These are phyloP conservation scores for Boletus coccyginus DNA, from an alignment of 768 basidiomycete species.

Conservation along the genomic window DNA sequence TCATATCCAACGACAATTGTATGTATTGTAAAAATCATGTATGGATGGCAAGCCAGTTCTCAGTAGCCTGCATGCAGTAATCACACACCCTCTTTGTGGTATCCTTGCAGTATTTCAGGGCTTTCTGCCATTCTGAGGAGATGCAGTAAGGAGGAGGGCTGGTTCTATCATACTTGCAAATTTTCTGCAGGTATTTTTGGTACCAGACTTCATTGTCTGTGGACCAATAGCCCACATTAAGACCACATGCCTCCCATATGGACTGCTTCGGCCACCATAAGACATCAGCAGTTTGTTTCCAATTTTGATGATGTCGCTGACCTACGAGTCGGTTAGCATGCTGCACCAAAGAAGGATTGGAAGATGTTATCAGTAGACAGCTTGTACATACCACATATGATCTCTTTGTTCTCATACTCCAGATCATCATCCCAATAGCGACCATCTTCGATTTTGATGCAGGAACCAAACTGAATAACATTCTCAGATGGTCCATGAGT, in stretches of 20 bases:
- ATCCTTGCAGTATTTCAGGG: too few species aligned
- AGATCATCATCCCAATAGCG: background rate
- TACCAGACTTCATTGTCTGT: background rate
- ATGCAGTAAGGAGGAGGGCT: background rate
- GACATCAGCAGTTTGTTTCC: background rate
- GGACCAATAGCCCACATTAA: constrained; percentile 1
- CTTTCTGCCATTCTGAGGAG: too few species aligned
- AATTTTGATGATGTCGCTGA: background rate
- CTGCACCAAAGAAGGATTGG: background rate
- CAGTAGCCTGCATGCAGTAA: too few species aligned
- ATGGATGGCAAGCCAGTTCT: too few species aligned
- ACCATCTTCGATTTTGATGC: background rate
- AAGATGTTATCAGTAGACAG: background rate
- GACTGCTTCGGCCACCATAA: constrained; percentile 9
- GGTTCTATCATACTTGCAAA: background rate
- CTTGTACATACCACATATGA: constrained; percentile 4
- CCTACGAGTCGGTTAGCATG: background rate
- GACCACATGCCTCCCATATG: background rate
- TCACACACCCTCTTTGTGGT: too few species aligned
- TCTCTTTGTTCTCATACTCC: background rate
- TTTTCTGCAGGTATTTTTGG: background rate
- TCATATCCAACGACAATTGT: too few species aligned
- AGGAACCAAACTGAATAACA: background rate
- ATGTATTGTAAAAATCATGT: too few species aligned
- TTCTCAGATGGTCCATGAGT: background rate